Base-by-base conservation (phyloP, 2,329 filamentous ascomycete species). In the Hypoxylon sp. region DNA sequence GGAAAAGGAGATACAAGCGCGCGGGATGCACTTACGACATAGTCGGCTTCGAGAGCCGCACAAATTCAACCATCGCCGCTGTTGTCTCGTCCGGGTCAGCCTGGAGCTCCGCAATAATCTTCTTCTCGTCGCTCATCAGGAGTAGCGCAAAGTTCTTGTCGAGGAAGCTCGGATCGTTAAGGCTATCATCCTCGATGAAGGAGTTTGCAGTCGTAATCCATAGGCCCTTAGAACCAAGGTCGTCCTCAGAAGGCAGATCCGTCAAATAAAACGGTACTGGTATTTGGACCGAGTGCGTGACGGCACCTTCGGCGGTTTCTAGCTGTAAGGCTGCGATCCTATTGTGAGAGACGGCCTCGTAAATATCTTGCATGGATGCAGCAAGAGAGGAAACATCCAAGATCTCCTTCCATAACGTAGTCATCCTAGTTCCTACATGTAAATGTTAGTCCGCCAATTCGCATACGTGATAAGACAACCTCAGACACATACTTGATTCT, bases 141-240 rank as follows among this genome's bases (percentile, higher is more conserved):
- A 99, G 84, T 1, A 99, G 83, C 0, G 92, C 93, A 74, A 97
- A 97, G 78, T 97, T 93, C 73, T 93, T 94, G 68, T 94, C 93
- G 50, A 97, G 84, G 59, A 91, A 89, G 1, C 87, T 85, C 0
- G 89, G 87, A 19, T 92, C 89, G 46, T 91, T 87, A 1, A 86
- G 81, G 11, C 88, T 88, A 64, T 94, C 92, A 35, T 93, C 89
- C 44, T 89, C 86, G 17, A 88, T 84, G 47, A 93, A 87, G 10
- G 91, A 90, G 73, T 95, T 94, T 31, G 93, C 92, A 0, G 94
- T 97, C 0, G 94, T 97, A 19, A 97, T 84, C 91, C 93, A 95
- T 0, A 97, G 84, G 0, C 93, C 93, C 4, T 88, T 90, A 70
- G 92, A 90, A 52, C 90, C 87, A 32, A 87, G 87, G 60, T 93